Conservation (phyloP, 306 rosid genomes). For the Cucurbita pepo region DNA sequence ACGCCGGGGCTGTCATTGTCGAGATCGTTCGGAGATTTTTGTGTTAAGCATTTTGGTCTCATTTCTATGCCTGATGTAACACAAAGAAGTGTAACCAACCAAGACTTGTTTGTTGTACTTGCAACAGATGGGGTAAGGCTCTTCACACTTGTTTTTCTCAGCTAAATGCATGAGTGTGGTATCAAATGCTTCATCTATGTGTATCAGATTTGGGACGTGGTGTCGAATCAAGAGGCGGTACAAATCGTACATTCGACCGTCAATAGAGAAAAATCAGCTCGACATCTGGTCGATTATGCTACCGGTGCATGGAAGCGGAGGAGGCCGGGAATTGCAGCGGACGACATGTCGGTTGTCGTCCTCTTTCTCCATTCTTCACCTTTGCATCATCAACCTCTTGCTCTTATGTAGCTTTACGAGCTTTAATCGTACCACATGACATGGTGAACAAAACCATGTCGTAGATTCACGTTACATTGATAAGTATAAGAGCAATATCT, state of each 20-base stretch:
- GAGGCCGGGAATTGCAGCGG: constrained; percentile 59
- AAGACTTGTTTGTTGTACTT: constrained; percentile 66
- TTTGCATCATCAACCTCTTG: not conserved
- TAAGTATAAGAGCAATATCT: too few species aligned
- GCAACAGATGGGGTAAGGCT: constrained; percentile 79
- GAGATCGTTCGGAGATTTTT: constrained; percentile 84
- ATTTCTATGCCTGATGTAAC: constrained; percentile 85
- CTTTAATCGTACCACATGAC: too few species aligned
- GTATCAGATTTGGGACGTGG: constrained; percentile 76
- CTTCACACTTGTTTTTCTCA: not conserved
- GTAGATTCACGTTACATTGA: too few species aligned
- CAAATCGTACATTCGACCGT: constrained; percentile 37
- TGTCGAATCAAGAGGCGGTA: constrained; percentile 81
- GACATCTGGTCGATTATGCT: constrained; percentile 54
- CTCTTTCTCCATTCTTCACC: constrained; percentile 58
- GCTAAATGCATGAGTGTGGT: not conserved
- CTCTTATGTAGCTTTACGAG: too few species aligned
- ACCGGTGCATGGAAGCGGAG: constrained; percentile 66
- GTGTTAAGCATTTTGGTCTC: constrained; percentile 62
- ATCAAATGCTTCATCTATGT: not conserved
- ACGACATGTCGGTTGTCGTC: constrained; percentile 82
- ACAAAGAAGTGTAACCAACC: constrained; percentile 33
- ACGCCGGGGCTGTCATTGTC: constrained; percentile 88
- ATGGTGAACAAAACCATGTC: too few species aligned
- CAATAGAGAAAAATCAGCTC: constrained; percentile 47